Percentiles rank a stretch among this genome's conserved stretches.
Conservation (phyloP, 116 monocot genomes). For the Dioscorea cayenensis region DNA sequence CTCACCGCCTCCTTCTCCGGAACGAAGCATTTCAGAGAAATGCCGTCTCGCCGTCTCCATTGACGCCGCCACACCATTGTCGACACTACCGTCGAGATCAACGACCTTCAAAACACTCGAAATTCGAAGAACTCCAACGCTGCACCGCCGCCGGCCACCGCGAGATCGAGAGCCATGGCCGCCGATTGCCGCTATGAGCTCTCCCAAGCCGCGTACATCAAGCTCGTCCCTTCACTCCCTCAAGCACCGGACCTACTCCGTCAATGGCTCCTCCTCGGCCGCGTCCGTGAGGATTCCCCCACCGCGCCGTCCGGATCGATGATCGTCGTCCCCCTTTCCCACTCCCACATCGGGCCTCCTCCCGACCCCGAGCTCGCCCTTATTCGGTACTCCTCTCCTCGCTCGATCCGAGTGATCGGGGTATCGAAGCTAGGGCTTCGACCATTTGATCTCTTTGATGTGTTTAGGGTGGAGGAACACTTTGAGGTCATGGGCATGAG, state of each 20-base stretch:
- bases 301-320: slow-evolving; percentile 44
- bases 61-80: too few relatives aligned
- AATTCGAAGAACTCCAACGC: not conserved
- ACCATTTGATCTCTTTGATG: not conserved
- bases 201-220: slow-evolving; percentile 70
- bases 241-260: slow-evolving; percentile 60
- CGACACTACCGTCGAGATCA: too few relatives aligned
- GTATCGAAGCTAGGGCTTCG: slow-evolving; percentile 1
- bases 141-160: not conserved
- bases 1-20: too few relatives aligned
- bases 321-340: slow-evolving; percentile 88
- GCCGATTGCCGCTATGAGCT: slow-evolving; percentile 65
- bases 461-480: slow-evolving; percentile 72
- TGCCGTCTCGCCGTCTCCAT: too few relatives aligned
- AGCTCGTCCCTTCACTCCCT: slow-evolving; percentile 91
- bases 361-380: slow-evolving; percentile 86
- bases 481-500: slow-evolving; percentile 47
- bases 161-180: slow-evolving; percentile 27
- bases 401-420: not conserved
- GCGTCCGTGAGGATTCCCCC: slow-evolving; percentile 29
- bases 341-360: slow-evolving; percentile 75
- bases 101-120: not conserved
- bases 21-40: too few relatives aligned
- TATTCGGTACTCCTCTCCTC: slow-evolving; percentile 36
- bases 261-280: slow-evolving; percentile 92